Conservation (phyloP, 106 monocot genomes). For the Chionographis japonica region DNA sequence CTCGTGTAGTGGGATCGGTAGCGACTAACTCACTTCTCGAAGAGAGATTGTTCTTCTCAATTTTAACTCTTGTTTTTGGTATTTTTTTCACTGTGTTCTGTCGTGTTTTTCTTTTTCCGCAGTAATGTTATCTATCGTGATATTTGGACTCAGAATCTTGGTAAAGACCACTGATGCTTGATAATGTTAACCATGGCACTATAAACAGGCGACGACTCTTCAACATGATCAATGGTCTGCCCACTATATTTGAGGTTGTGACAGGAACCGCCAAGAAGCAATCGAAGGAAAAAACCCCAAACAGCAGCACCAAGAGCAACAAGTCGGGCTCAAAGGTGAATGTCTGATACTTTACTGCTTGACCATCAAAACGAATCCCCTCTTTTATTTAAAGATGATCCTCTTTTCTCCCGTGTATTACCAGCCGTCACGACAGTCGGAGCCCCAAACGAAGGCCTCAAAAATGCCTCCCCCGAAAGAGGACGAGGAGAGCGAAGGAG, state of each 20-base stretch:
- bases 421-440: conserved; percentile 37
- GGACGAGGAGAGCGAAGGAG: conserved; percentile 41
- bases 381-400: too few relatives aligned
- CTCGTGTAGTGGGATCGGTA: too few relatives aligned
- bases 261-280: conserved; percentile 56
- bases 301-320: conserved; percentile 61
- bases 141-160: too few relatives aligned
- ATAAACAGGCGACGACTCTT: conserved; percentile 57
- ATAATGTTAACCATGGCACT: too few relatives aligned
- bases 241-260: conserved; percentile 78
- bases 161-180: too few relatives aligned
- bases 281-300: conserved; percentile 65
- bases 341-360: background rate
- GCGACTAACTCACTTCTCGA: too few relatives aligned
- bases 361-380: too few relatives aligned
- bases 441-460: conserved; percentile 34
- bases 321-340: conserved; percentile 58
- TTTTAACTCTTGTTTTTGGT: too few relatives aligned
- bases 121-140: too few relatives aligned
- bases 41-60: too few relatives aligned
- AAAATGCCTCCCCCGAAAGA: conserved; percentile 51
- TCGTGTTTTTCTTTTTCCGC: too few relatives aligned
- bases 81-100: too few relatives aligned
- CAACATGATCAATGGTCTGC: conserved; percentile 67
- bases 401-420: background rate